Percentiles rank a stretch among this genome's conserved stretches.
Evolutionary conservation across 2,329 filamentous ascomycete genomes (phyloP).

Genomic region (Elsinoe perseae): DNA sequence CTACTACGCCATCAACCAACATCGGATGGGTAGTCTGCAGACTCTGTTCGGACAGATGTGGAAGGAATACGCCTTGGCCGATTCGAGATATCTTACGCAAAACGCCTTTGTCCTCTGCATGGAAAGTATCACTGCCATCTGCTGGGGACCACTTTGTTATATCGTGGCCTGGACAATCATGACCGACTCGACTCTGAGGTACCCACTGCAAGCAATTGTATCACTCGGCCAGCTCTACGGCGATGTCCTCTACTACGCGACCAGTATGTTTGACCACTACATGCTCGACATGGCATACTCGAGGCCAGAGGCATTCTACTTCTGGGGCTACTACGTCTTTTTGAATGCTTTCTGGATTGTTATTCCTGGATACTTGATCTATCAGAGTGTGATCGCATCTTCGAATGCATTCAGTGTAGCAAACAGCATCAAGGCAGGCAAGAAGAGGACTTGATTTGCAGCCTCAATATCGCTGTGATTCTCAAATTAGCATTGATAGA

Average conservation of each 20-base stretch:
- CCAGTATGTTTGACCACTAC: conserved; percentile 54
- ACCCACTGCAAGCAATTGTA: conserved; percentile 53
- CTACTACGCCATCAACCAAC: conserved; percentile 68
- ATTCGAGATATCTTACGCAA: conserved; percentile 76
- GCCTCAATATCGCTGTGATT: not conserved
- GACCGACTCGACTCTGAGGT: conserved; percentile 47
- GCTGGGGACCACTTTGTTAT: conserved; percentile 57
- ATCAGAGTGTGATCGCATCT: conserved; percentile 32
- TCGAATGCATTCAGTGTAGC: conserved; percentile 32
- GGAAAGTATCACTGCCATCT: conserved; percentile 65
- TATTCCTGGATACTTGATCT: conserved; percentile 44
- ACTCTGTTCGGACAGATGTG: conserved; percentile 76
- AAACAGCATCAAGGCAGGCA: conserved; percentile 24
- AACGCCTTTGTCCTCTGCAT: conserved; percentile 82
- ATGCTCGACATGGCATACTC: conserved; percentile 48
- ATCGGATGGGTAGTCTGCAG: conserved; percentile 57
- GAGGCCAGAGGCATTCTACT: conserved; percentile 56
- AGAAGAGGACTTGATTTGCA: conserved; percentile 17
- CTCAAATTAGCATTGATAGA: not conserved
- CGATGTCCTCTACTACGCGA: conserved; percentile 57
- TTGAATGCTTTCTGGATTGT: conserved; percentile 63
- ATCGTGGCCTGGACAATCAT: conserved; percentile 49
- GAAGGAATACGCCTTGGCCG: conserved; percentile 86
- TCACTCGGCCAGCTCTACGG: conserved; percentile 58
- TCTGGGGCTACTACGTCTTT: conserved; percentile 58